Evolutionary conservation across 2,329 filamentous ascomycete species (phyloP), one percentile per base, ranked within the genome.

Genomic region (Microascus cirrosus): DNA sequence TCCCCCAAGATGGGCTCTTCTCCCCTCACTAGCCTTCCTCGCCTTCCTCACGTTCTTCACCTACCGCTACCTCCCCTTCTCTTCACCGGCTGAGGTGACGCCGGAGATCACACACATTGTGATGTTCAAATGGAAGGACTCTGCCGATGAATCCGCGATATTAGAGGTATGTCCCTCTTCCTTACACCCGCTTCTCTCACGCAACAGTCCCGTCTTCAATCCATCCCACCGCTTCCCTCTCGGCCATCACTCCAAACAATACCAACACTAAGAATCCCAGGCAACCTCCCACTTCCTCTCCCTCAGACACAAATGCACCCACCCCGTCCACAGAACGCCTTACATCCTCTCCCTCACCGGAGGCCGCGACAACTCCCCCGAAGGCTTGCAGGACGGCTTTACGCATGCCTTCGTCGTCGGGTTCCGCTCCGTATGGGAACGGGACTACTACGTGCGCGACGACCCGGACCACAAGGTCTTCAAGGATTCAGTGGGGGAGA

Each of bases 351-450:
- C 56, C 11, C 35, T 58, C 7, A 42, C 35, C 22, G 56, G 56
- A 51, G 56, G 56, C 24, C 39, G 22, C 20, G 51, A 58, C 39
- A 54, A 54, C 32, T 58, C 56, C 18, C 50, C 52, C 28, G 56
- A 58, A 28, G 51, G 51, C 11, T 39, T 57, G 15, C 45, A 39
- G 36, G 75, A 78, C 54, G 85, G 80, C 0, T 80, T 86, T 55
- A 84, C 84, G 0, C 87, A 91, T 66, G 84, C 76, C 0, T 90
- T 90, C 61, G 78, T 91, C 1, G 77, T 79, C 24, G 81, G 88
- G 63, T 90, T 91, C 59, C 76, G 78, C 11, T 84, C 68, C 24
- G 73, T 74, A 20, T 78, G 81, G 61, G 86, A 91, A 65, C 74
- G 86, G 53, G 77, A 84, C 60, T 90, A 89, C 64, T 91, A 90